Percentiles rank a stretch among this genome's conserved stretches.
Conservation (phyloP, 2,329 filamentous ascomycete species). For the Cytospora piceicola region DNA sequence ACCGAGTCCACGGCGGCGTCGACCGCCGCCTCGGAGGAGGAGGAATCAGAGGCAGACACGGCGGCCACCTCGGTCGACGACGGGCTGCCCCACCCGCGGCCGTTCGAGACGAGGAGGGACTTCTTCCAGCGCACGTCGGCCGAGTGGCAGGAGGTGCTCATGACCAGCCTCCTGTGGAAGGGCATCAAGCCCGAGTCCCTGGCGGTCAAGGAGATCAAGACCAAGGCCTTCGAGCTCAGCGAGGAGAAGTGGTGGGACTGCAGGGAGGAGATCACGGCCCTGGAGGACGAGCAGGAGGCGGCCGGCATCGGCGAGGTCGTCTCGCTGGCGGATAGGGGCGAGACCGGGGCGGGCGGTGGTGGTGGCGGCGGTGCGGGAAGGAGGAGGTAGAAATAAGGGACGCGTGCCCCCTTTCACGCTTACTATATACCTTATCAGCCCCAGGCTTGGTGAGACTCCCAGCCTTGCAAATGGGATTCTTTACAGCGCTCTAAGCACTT, state of each 20-base stretch:
- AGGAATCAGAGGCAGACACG: constrained; percentile 52
- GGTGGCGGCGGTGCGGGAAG: constrained; percentile 34
- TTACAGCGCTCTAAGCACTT: too few species aligned
- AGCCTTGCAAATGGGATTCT: too few species aligned
- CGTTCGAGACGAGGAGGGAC: constrained; percentile 87
- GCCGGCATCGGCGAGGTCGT: constrained; percentile 95
- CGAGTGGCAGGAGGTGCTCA: constrained; percentile 87
- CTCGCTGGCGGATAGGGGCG: constrained; percentile 75
- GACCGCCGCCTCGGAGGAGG: constrained; percentile 42
- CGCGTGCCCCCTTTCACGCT: neutral
- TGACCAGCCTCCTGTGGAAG: constrained; percentile 74
- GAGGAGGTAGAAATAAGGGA: constrained; percentile 26
- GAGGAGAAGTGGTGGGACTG: constrained; percentile 99
- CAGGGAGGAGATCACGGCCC: constrained; percentile 84
- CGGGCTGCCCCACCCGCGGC: constrained; percentile 74
- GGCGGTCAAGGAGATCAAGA: constrained; percentile 87
- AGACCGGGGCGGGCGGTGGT: constrained; percentile 54
- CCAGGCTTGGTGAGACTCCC: neutral
- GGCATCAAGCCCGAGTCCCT: constrained; percentile 69
- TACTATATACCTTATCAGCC: neutral
- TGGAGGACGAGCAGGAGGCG: constrained; percentile 96
- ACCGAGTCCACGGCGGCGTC: constrained; percentile 35
- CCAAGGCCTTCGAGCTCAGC: constrained; percentile 84
- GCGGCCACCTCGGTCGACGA: constrained; percentile 66
- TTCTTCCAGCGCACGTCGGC: constrained; percentile 88